A percentile compares a stretch with the other conserved stretches of the same genome.
Conservation (phyloP, 2,329 filamentous ascomycete species). For the Leptosphaerulina australis region DNA sequence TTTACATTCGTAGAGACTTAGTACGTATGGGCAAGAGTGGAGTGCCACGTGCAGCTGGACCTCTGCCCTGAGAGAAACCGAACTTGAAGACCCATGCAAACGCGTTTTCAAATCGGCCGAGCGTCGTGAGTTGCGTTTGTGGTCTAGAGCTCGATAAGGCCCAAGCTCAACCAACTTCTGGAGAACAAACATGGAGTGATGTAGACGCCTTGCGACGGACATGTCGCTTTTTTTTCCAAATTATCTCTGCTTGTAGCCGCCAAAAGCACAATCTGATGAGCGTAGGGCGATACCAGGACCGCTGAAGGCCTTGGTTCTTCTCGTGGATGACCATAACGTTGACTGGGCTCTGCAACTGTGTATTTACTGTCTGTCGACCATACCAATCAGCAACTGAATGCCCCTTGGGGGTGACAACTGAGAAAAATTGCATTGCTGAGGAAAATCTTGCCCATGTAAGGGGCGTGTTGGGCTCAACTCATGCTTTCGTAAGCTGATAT, state of each 20-base stretch:
- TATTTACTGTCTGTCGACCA: too few relatives aligned
- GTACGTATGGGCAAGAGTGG: not conserved
- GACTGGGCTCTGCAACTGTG: too few relatives aligned
- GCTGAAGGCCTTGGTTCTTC: too few relatives aligned
- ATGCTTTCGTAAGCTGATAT: not conserved
- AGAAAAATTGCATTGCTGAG: not conserved
- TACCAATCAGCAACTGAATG: too few relatives aligned
- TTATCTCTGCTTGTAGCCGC: not conserved
- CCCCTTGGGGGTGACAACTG: too few relatives aligned
- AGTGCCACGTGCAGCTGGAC: not conserved
- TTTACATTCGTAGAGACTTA: not conserved
- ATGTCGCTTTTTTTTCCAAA: not conserved
- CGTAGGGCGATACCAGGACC: too few relatives aligned
- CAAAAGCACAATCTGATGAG: not conserved
- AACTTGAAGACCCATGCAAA: not conserved
- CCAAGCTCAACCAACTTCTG: not conserved
- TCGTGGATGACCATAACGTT: too few relatives aligned
- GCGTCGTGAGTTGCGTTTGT: not conserved
- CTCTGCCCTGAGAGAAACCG: not conserved
- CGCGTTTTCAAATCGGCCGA: slow-evolving; percentile 1
- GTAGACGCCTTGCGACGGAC: not conserved
- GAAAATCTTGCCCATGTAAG: not conserved
- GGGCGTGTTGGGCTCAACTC: not conserved
- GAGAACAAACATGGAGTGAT: not conserved
- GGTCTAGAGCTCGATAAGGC: not conserved